These are phyloP conservation scores for Chalciporus piperatus DNA, from an alignment of 768 basidiomycete species.

Conservation along the genomic window DNA sequence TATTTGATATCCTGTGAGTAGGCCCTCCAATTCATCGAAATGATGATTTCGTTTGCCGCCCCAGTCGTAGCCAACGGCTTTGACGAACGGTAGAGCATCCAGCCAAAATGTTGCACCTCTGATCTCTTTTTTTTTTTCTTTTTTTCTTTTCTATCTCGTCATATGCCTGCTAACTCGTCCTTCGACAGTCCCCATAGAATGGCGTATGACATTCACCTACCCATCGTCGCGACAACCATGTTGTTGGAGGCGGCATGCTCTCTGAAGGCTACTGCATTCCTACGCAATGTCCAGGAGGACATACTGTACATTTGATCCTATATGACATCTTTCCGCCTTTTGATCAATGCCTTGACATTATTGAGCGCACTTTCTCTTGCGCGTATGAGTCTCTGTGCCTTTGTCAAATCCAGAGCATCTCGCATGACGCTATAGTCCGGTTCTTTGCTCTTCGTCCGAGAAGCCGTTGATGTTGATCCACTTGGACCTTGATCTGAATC, in stretches of 20 bases:
- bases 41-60: conserved; percentile 74
- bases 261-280: too few relatives aligned
- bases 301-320: neutral
- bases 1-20: conserved; percentile 29
- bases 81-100: conserved; percentile 66
- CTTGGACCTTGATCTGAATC: neutral
- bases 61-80: conserved; percentile 63
- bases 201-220: neutral
- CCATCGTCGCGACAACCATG: too few relatives aligned
- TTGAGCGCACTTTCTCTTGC: conserved; percentile 70
- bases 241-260: too few relatives aligned
- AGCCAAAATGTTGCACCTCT: conserved; percentile 72
- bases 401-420: conserved; percentile 49
- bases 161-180: conserved; percentile 10
- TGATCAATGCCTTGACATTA: conserved; percentile 54
- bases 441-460: conserved; percentile 21
- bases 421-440: conserved; percentile 47
- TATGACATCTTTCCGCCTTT: conserved; percentile 31
- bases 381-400: conserved; percentile 62
- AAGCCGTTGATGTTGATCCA: neutral
- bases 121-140: conserved; percentile 30
- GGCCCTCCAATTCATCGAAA: conserved; percentile 4
- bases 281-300: too few relatives aligned
- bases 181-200: neutral
- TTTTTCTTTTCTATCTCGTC: neutral